Base-by-base conservation (phyloP, 2,329 filamentous ascomycete species). In the Incumbomyces lentus region DNA sequence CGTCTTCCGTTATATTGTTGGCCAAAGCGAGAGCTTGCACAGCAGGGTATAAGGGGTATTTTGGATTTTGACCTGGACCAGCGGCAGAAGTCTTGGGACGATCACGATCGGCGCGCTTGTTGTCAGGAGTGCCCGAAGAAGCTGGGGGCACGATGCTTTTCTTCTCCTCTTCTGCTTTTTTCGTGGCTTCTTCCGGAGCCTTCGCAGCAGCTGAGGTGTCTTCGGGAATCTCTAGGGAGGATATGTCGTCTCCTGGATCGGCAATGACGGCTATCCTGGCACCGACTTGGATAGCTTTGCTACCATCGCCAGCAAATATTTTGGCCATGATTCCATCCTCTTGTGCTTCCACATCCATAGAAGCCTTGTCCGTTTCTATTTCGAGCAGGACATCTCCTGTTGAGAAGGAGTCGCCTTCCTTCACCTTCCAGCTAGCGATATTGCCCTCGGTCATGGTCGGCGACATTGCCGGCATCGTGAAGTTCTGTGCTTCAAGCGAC, bases 381-480 rank as follows among this genome's bases (percentile, higher is more conserved):
- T 94, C 87, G 49, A 94, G 79, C 43, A 94, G 74, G 29, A 94
- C 86, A 64, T 94, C 87, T 56, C 87, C 87, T 48, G 86, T 84
- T 41, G 77, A 73, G 66, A 87, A 94, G 43, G 78, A 75, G 57
- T 92, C 85, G 68, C 71, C 87, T 70, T 93, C 87, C 67, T 90
- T 90, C 59, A 93, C 76, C 65, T 81, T 84, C 87, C 87, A 94
- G 51, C 68, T 78, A 40, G 84, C 77, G 60, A 94, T 93, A 67
- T 87, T 92, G 51, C 87, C 87, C 68, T 94, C 87, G 52, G 86
- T 94, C 87, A 94, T 94, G 48, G 87, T 94, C 47, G 87, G 87
- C 52, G 86, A 93, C 53, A 94, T 76, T 34, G 87, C 87, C 19
- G 87, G 87, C 88, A 94, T 94, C 46, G 81, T 84, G 68, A 93